Base-by-base conservation (phyloP, 306 rosid genomes). In the Prunus campanulata region DNA sequence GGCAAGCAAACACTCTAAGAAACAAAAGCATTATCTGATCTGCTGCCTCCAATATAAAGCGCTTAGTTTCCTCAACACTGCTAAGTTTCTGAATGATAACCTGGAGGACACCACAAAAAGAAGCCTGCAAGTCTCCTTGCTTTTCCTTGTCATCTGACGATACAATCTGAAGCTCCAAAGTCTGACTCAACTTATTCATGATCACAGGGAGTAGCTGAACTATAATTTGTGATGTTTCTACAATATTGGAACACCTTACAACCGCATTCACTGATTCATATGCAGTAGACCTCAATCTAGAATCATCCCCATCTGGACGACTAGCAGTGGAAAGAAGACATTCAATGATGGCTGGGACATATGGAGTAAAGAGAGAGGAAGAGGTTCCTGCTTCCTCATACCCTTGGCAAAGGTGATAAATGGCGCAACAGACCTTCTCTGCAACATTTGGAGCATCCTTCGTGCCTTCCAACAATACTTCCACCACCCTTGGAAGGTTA, bases 101-200 rank as follows among this genome's bases (percentile, higher is more conserved):
- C 82, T 82, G 85, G 22, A 82, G 78, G 60, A 82, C 85, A 77
- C 82, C 85, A 66, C 85, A 82, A 35, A 82, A 81, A 67, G 85
- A 79, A 75, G 71, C 86, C 66, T 82, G 86, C 69, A 82, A 60
- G 63, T 82, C 86, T 39, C 82, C 82, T 70, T 82, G 86, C 72
- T 74, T 82, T 69, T 78, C 86, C 73, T 78, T 78, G 75, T 82
- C 86, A 71, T 71, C 81, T 11, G 81, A 65, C 8, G 81, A 81
- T 32, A 63, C 66, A 71, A 81, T 72, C 66, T 77, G 78, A 74
- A 82, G 82, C 59, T 82, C 76, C 54, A 73, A 24, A 42, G 85
- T 82, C 79, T 82, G 81, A 11, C 78, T 60, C 65, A 82, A 69
- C 77, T 82, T 82, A 44, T 47, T 71, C 76, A 82, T 73, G 63